These are phyloP conservation scores for Fusarium keratoplasticum DNA, from an alignment of 2,329 filamentous ascomycete species.

Conservation along the genomic window DNA sequence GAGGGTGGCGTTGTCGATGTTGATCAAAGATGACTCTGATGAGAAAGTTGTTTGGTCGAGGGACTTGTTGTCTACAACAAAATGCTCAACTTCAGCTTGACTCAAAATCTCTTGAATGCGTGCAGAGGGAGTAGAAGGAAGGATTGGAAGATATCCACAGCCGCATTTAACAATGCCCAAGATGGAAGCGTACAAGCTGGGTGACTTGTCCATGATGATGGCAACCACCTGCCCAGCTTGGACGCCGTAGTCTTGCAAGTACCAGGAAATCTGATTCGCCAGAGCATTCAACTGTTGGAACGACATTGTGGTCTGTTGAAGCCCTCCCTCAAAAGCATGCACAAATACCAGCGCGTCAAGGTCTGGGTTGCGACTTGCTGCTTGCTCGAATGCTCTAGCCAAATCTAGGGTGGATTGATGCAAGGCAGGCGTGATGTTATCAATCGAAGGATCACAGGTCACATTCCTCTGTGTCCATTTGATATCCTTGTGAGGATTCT, in stretches of 20 bases:
- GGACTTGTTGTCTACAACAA: constrained; percentile 54
- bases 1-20: constrained; percentile 49
- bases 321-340: constrained; percentile 41
- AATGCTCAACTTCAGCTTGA: constrained; percentile 65
- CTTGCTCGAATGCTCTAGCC: constrained; percentile 64
- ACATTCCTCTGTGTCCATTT: constrained; percentile 39
- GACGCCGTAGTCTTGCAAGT: constrained; percentile 62
- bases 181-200: constrained; percentile 78
- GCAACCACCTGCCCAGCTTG: constrained; percentile 71
- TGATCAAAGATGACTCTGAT: constrained; percentile 42
- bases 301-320: constrained; percentile 61
- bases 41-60: constrained; percentile 22
- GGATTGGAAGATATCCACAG: constrained; percentile 82
- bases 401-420: constrained; percentile 57
- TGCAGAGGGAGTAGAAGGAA: constrained; percentile 75
- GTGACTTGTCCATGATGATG: constrained; percentile 82
- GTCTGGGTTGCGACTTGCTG: constrained; percentile 61
- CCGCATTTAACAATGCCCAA: constrained; percentile 80
- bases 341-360: constrained; percentile 75
- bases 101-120: constrained; percentile 71
- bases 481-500: constrained; percentile 38
- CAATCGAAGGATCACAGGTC: constrained; percentile 57
- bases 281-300: constrained; percentile 73
- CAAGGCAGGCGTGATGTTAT: constrained; percentile 55
- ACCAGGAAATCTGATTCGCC: constrained; percentile 72